Conservation (phyloP, 1,284 basidiomycete genomes). For the Pholiota adiposa region DNA sequence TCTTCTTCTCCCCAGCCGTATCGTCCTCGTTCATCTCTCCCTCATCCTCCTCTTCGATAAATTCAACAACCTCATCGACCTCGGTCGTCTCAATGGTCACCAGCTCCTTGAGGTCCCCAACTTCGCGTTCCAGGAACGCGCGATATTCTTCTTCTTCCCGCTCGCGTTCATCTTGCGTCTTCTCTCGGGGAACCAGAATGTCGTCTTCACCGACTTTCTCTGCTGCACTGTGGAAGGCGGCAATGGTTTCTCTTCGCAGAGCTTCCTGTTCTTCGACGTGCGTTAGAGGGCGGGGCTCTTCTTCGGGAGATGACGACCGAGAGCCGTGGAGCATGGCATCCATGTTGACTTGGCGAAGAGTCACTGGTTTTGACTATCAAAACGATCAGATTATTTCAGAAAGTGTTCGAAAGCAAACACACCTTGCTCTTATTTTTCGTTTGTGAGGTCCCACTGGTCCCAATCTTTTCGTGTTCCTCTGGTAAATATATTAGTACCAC, state of each 20-base stretch:
- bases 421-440: conserved; percentile 58
- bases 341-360: conserved; percentile 40
- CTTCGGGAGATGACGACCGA: conserved; percentile 57
- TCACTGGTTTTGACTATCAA: conserved; percentile 24
- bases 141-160: conserved; percentile 82
- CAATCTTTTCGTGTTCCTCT: conserved; percentile 71
- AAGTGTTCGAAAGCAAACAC: neutral
- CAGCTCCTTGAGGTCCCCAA: conserved; percentile 70
- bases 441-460: conserved; percentile 21
- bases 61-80: conserved; percentile 29
- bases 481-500: conserved; percentile 2
- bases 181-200: conserved; percentile 74
- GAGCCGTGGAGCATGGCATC: conserved; percentile 51
- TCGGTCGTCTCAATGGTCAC: conserved; percentile 51
- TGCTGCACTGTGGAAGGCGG: conserved; percentile 72
- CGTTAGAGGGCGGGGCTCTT: conserved; percentile 59
- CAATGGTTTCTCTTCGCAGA: conserved; percentile 83
- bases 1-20: conserved; percentile 31
- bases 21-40: conserved; percentile 37
- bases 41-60: conserved; percentile 34
- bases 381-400: neutral
- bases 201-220: conserved; percentile 57
- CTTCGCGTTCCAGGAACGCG: conserved; percentile 79
- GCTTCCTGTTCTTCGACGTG: conserved; percentile 81
- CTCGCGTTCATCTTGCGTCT: conserved; percentile 77